phyloP scores from a whole-genome alignment of 2,329 filamentous ascomycete genomes.

The Sarocladium oryzae region DNA sequence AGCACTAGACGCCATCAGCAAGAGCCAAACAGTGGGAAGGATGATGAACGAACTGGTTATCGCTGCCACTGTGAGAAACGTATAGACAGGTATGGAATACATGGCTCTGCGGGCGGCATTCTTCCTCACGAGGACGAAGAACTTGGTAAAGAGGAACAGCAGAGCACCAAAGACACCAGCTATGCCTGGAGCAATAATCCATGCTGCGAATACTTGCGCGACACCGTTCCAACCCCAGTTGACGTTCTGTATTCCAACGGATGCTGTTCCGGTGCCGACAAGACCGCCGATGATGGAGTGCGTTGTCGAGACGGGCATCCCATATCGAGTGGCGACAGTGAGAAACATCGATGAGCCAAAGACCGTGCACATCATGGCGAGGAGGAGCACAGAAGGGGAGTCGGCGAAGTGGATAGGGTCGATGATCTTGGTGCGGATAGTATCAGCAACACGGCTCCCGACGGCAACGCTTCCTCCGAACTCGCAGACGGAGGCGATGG shows the following conservation, averaged over 20 bases:
- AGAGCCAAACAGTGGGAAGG: background rate
- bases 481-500: slow-evolving; percentile 40
- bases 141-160: slow-evolving; percentile 36
- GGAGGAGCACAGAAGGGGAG: slow-evolving; percentile 33
- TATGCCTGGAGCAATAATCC: slow-evolving; percentile 40
- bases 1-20: background rate
- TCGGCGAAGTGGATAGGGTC: slow-evolving; percentile 29
- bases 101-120: slow-evolving; percentile 1
- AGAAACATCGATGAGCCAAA: slow-evolving; percentile 33
- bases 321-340: slow-evolving; percentile 30
- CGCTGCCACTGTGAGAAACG: background rate
- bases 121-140: slow-evolving; percentile 26
- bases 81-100: slow-evolving; percentile 2
- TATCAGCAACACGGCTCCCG: slow-evolving; percentile 38
- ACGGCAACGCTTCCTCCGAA: slow-evolving; percentile 41
- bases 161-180: slow-evolving; percentile 35
- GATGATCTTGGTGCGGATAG: slow-evolving; percentile 41
- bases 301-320: slow-evolving; percentile 34
- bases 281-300: slow-evolving; percentile 38
- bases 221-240: slow-evolving; percentile 26
- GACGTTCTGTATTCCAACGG: slow-evolving; percentile 13
- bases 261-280: slow-evolving; percentile 38
- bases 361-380: slow-evolving; percentile 33
- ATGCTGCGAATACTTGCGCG: slow-evolving; percentile 39
- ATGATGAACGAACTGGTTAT: background rate